A percentile compares a stretch with the other conserved stretches of the same genome.
Conservation (phyloP, 495 filamentous ascomycete genomes). For the Collariella sp. region DNA sequence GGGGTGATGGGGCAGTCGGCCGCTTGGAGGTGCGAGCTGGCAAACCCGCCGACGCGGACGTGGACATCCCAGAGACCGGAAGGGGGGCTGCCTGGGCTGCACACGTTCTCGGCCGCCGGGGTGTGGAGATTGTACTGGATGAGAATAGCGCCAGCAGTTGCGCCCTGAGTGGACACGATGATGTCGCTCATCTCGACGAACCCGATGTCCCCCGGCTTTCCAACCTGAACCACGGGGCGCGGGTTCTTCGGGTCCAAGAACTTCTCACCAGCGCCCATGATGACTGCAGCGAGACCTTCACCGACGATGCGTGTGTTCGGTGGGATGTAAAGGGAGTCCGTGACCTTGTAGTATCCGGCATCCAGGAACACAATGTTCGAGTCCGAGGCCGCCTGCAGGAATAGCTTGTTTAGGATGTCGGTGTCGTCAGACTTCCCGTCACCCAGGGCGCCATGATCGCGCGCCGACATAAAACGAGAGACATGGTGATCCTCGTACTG, state of each 20-base stretch:
- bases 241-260: constrained; percentile 43
- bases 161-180: constrained; percentile 36
- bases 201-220: constrained; percentile 42
- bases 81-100: constrained; percentile 50
- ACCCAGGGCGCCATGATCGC: constrained; percentile 19
- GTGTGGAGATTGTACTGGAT: constrained; percentile 76
- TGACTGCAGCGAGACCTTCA: constrained; percentile 39
- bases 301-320: constrained; percentile 40
- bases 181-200: constrained; percentile 49
- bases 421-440: constrained; percentile 30
- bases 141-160: constrained; percentile 47
- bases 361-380: constrained; percentile 62
- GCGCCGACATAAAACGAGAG: constrained; percentile 26
- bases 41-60: constrained; percentile 70
- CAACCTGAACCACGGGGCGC: constrained; percentile 44
- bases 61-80: constrained; percentile 87
- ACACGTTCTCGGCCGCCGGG: background rate
- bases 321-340: constrained; percentile 41
- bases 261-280: constrained; percentile 35
- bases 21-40: constrained; percentile 68
- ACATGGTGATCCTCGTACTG: constrained; percentile 50
- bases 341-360: constrained; percentile 35
- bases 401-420: constrained; percentile 15
- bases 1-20: constrained; percentile 61
- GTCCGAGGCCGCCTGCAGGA: constrained; percentile 12